Percentiles rank a stretch among this genome's conserved stretches.
Conservation (phyloP, 192 early-diverging fungal species). For the Allomyces arbusculus region DNA sequence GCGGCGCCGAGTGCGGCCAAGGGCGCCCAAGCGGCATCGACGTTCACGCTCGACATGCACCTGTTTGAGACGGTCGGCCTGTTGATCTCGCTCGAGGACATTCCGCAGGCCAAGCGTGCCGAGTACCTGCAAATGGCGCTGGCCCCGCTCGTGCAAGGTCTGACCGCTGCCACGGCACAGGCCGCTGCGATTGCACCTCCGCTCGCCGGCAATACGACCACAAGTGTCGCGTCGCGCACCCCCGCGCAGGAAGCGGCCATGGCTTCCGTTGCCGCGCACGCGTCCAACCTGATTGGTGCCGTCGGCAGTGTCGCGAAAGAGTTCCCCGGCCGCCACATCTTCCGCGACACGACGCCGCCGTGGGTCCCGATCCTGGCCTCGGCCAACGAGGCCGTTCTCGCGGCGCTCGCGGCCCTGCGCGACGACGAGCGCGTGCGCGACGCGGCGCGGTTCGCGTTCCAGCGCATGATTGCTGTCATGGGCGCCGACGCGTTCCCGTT, state of each 20-base stretch:
- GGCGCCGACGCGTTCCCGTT: conserved; percentile 64
- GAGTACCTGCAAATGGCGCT: neutral
- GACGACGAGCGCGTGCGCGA: neutral
- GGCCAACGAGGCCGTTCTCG: neutral
- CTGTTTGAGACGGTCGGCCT: conserved; percentile 2
- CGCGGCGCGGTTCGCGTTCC: conserved; percentile 45
- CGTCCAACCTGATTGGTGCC: neutral
- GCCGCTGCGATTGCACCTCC: neutral
- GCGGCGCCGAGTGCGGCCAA: neutral
- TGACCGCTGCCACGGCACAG: neutral
- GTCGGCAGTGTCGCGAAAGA: neutral
- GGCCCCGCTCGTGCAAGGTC: neutral
- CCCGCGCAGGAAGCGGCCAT: neutral
- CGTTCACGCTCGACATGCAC: neutral
- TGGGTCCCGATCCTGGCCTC: neutral
- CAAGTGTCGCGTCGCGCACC: neutral
- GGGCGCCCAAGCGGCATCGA: neutral
- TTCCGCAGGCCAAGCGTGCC: neutral
- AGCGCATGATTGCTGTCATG: conserved; percentile 68
- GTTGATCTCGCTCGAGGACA: neutral
- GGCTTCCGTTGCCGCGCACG: neutral
- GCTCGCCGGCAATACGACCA: neutral
- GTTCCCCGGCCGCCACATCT: neutral
- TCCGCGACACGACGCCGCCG: neutral
- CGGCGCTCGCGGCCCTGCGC: neutral